phyloP scores from a whole-genome alignment of 768 basidiomycete genomes.

The Royoungia palumana region DNA sequence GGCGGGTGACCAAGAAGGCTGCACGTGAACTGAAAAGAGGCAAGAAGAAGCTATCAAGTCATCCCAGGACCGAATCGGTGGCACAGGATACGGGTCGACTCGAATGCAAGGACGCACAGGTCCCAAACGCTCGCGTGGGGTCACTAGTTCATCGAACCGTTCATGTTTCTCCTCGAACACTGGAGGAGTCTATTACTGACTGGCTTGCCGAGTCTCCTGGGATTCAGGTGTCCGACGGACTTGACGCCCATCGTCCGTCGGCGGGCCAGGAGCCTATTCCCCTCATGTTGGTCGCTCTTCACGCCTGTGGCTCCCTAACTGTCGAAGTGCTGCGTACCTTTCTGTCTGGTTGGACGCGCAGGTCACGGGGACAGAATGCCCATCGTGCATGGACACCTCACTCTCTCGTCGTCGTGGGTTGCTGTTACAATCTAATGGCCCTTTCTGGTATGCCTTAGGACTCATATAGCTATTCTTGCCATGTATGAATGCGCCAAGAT shows the following conservation, averaged over 20 bases:
- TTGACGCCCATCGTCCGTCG: background rate
- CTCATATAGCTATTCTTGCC: background rate
- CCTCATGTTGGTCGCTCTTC: constrained; percentile 64
- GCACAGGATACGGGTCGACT: background rate
- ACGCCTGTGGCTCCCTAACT: constrained; percentile 75
- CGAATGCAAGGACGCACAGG: background rate
- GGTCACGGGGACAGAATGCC: constrained; percentile 1
- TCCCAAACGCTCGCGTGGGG: constrained; percentile 12
- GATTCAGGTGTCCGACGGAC: background rate
- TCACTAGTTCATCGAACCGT: constrained; percentile 56
- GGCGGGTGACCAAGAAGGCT: constrained; percentile 35
- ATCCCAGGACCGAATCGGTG: background rate
- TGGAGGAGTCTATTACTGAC: constrained; percentile 45
- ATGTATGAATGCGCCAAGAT: constrained; percentile 2
- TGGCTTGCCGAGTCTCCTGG: constrained; percentile 43
- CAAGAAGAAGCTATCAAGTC: background rate
- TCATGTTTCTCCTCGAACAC: constrained; percentile 47
- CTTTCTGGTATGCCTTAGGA: constrained; percentile 38
- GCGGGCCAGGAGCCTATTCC: constrained; percentile 29
- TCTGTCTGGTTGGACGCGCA: constrained; percentile 26
- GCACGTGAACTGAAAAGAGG: constrained; percentile 15
- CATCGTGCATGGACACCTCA: constrained; percentile 45
- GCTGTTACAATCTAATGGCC: constrained; percentile 74
- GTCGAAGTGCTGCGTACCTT: constrained; percentile 61
- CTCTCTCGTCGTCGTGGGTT: constrained; percentile 63